phyloP scores from a whole-genome alignment of 192 early-diverging fungal species.

The Coemansia sp. region DNA sequence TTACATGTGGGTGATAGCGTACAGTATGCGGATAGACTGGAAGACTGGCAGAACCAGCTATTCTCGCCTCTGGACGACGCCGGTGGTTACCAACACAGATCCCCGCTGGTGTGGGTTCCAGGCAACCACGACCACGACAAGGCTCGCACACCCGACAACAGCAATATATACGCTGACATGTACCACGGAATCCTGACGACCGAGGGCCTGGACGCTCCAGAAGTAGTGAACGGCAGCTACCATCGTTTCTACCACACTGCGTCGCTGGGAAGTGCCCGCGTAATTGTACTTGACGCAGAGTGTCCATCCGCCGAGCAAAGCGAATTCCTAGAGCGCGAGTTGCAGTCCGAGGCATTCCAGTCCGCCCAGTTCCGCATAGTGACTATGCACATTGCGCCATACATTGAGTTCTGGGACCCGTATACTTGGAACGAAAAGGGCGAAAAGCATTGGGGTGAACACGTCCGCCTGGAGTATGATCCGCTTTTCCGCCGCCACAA shows the following conservation, averaged over 20 bases:
- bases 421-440: constrained; percentile 64
- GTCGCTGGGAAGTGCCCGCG: constrained; percentile 62
- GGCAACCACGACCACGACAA: constrained; percentile 78
- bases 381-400: constrained; percentile 73
- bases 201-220: constrained; percentile 15
- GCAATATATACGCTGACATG: constrained; percentile 49
- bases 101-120: constrained; percentile 68
- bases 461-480: constrained; percentile 66
- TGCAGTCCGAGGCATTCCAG: constrained; percentile 58
- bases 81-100: constrained; percentile 55
- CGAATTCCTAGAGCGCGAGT: constrained; percentile 61
- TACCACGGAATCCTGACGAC: constrained; percentile 43
- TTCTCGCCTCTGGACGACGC: constrained; percentile 63
- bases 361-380: constrained; percentile 66
- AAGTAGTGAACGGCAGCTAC: constrained; percentile 28
- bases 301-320: constrained; percentile 62
- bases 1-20: constrained; percentile 74
- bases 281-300: constrained; percentile 71
- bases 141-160: constrained; percentile 51
- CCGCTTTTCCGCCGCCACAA: constrained; percentile 63
- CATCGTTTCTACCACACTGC: constrained; percentile 41
- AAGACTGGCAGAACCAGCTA: constrained; percentile 73
- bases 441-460: constrained; percentile 73
- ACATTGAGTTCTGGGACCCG: constrained; percentile 76
- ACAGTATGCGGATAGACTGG: constrained; percentile 58